A percentile compares a stretch with the other conserved stretches of the same genome.
phyloP scores from a whole-genome alignment of 306 rosid genomes.

The Casuarina equisetifolia region DNA sequence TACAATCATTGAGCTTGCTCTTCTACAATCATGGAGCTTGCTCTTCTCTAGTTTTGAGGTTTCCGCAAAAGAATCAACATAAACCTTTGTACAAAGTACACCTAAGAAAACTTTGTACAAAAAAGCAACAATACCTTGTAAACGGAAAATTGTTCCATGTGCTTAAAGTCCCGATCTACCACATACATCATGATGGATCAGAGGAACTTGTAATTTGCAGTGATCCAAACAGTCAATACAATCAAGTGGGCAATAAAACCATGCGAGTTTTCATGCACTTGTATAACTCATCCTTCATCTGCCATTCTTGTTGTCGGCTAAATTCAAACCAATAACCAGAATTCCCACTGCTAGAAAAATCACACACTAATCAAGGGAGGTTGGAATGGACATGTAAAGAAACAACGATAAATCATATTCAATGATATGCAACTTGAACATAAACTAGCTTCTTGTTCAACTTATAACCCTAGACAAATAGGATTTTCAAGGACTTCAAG shows the following conservation, averaged over 20 bases:
- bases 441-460: slow-evolving; percentile 15
- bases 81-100: slow-evolving; percentile 5
- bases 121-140: slow-evolving; percentile 23
- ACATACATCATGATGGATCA: slow-evolving; percentile 14
- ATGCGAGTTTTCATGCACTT: slow-evolving; percentile 14
- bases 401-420: neutral
- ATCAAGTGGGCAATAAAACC: slow-evolving; percentile 23
- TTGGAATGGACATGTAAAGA: neutral
- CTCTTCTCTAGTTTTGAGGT: neutral
- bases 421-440: slow-evolving; percentile 21
- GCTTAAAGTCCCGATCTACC: slow-evolving; percentile 24
- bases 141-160: slow-evolving; percentile 25
- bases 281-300: slow-evolving; percentile 6
- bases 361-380: neutral
- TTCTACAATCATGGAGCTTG: neutral
- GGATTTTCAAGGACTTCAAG: neutral
- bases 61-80: slow-evolving; percentile 25
- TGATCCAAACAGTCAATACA: slow-evolving; percentile 10
- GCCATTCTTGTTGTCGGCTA: neutral
- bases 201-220: slow-evolving; percentile 17
- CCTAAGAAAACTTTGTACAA: slow-evolving; percentile 25
- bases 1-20: neutral
- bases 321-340: neutral
- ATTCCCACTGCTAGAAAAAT: neutral
- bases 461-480: neutral